These are phyloP conservation scores for Cudoniella acicularis DNA, from an alignment of 495 filamentous ascomycete genomes.

Conservation along the genomic window DNA sequence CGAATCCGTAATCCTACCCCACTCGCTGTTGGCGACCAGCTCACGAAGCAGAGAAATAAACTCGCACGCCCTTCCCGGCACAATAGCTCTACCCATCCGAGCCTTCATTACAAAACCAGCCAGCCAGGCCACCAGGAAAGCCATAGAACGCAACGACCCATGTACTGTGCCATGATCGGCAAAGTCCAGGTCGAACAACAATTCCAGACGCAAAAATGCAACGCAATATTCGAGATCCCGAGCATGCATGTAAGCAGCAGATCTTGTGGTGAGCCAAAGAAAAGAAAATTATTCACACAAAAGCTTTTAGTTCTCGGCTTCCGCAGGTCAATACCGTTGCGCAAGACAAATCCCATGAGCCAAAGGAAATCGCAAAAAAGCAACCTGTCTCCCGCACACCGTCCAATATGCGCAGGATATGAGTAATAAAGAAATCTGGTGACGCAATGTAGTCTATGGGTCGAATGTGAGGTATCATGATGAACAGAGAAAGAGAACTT, in stretches of 20 bases:
- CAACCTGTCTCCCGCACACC: slow-evolving; percentile 26
- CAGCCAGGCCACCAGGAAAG: slow-evolving; percentile 23
- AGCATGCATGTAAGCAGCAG: slow-evolving; percentile 14
- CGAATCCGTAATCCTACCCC: not conserved
- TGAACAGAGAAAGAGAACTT: slow-evolving; percentile 32
- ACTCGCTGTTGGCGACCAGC: slow-evolving; percentile 24
- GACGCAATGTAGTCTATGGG: slow-evolving; percentile 27
- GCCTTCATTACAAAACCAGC: slow-evolving; percentile 25
- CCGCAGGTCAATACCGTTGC: slow-evolving; percentile 14
- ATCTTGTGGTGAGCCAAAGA: slow-evolving; percentile 1
- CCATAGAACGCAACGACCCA: slow-evolving; percentile 4
- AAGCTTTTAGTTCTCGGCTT: slow-evolving; percentile 19
- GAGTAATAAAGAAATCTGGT: slow-evolving; percentile 24
- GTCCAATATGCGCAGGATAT: slow-evolving; percentile 26
- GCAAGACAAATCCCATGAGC: slow-evolving; percentile 22
- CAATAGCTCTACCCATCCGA: slow-evolving; percentile 8
- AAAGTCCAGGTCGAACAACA: slow-evolving; percentile 10
- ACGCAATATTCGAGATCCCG: slow-evolving; percentile 15
- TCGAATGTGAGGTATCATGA: slow-evolving; percentile 41
- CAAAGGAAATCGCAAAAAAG: slow-evolving; percentile 26
- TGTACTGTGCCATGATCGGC: not conserved
- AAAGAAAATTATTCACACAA: slow-evolving; percentile 24
- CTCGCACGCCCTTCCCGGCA: not conserved
- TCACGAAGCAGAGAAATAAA: slow-evolving; percentile 1
- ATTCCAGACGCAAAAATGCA: slow-evolving; percentile 18